Base-by-base conservation (phyloP, 768 basidiomycete genomes). In the Amanita fuliginea region DNA sequence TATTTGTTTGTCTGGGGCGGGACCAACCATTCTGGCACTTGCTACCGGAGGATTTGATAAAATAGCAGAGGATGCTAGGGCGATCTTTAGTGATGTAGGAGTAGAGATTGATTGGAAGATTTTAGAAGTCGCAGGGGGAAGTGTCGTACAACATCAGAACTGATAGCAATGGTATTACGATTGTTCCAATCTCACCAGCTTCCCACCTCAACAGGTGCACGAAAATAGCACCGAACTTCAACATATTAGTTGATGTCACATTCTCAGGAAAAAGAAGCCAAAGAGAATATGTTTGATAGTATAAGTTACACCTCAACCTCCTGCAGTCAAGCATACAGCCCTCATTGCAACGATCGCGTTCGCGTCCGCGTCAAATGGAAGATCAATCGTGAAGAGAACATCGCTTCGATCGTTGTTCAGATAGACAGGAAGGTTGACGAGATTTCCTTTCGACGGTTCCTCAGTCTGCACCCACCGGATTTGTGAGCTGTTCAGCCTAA, bases 1-100 rank as follows among this genome's bases (percentile, higher is more conserved):
- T 3, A 96, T 98, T 49, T 98, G 96, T 64, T 80, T 99, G 30
- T 98, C 95, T 2, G 96, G 96, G 6, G 96, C 96, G 4, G 96
- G 96, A 0, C 96, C 96, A 3, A 97, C 96, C 4, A 96, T 98
- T 54, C 77, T 99, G 53, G 96, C 96, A 1, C 78, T 99, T 14
- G 96, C 96, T 2, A 93, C 89, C 0, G 65, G 68, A 30, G 82
- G 83, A 21, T 98, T 88, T 57, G 87, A 92, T 40, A 71, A 70
- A 6, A 96, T 98, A 52, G 93, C 90, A 3, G 77, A 83, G 56
- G 85, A 84, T 56, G 93, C 90, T 7, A 72, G 80, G 14, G 63
- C 65, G 22, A 83, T 94, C 37, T 96, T 97, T 66, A 68, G 68
- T 49, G 64, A 70, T 41, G 75, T 82, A 47, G 78, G 76, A 5